A percentile compares a stretch with the other conserved stretches of the same genome.
These are phyloP conservation scores for Trichoderma polysporum DNA, from an alignment of 2,329 filamentous ascomycete genomes.

Conservation along the genomic window DNA sequence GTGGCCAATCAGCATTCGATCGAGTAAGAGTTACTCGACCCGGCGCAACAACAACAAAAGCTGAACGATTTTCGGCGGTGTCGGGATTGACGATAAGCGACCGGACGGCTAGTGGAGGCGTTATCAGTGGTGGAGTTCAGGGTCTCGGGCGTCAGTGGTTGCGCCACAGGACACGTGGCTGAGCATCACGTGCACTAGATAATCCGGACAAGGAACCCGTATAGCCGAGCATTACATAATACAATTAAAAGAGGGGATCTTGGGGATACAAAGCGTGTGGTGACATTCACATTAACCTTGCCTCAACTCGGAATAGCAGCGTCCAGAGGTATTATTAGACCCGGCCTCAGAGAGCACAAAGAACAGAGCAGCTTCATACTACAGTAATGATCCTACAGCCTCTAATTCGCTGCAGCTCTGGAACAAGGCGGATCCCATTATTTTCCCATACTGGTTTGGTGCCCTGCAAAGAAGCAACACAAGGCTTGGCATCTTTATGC, in stretches of 20 bases:
- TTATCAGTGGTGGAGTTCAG: conserved; percentile 4
- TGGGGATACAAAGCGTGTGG: no score
- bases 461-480: background rate
- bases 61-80: conserved; percentile 13
- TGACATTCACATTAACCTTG: background rate
- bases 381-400: background rate
- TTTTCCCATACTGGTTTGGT: background rate
- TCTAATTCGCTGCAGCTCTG: background rate
- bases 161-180: conserved; percentile 12
- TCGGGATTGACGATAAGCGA: conserved; percentile 21
- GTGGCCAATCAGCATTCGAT: conserved; percentile 20
- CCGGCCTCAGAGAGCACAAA: background rate
- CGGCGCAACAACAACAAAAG: background rate
- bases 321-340: background rate
- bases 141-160: background rate
- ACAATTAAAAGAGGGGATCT: background rate
- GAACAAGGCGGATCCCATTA: background rate
- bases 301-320: background rate
- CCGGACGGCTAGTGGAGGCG: background rate
- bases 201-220: background rate
- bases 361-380: background rate
- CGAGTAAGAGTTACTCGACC: conserved; percentile 21
- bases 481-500: background rate
- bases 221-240: background rate
- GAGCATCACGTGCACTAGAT: background rate